Conservation (phyloP, 805 yeast genomes). For the Middelhovenomyces tepae region DNA sequence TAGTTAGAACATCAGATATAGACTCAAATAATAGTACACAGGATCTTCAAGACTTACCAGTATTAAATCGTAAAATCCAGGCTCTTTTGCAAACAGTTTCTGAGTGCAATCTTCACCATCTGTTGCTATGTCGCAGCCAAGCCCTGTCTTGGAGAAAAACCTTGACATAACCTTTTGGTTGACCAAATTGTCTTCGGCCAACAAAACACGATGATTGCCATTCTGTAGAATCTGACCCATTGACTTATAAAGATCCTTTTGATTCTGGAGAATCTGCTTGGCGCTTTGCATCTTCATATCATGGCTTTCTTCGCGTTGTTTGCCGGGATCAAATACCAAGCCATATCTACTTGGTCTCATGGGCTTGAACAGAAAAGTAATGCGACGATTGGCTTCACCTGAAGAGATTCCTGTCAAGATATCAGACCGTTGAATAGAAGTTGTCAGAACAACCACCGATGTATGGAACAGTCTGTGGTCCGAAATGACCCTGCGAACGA, state of each 20-base stretch:
- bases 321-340: conserved; percentile 19
- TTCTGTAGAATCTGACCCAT: conserved; percentile 22
- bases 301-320: conserved; percentile 14
- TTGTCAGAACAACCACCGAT: conserved; percentile 15
- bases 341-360: conserved; percentile 19
- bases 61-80: conserved; percentile 21
- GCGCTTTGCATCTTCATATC: conserved; percentile 19
- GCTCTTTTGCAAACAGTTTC: conserved; percentile 14
- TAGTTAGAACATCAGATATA: not conserved
- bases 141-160: conserved; percentile 24
- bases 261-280: conserved; percentile 13
- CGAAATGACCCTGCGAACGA: conserved; percentile 12
- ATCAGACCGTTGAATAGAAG: conserved; percentile 15
- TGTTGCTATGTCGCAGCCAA: conserved; percentile 22
- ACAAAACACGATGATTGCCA: conserved; percentile 38
- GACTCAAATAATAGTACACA: no score
- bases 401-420: conserved; percentile 9
- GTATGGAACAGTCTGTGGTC: conserved; percentile 10
- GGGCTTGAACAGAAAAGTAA: conserved; percentile 18
- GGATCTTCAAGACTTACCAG: conserved; percentile 5
- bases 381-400: conserved; percentile 8
- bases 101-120: conserved; percentile 26
- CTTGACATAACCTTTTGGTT: conserved; percentile 77
- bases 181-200: conserved; percentile 87
- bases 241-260: conserved; percentile 17